phyloP scores from a whole-genome alignment of 2,329 filamentous ascomycete genomes.

The Dactylellina sp. region DNA sequence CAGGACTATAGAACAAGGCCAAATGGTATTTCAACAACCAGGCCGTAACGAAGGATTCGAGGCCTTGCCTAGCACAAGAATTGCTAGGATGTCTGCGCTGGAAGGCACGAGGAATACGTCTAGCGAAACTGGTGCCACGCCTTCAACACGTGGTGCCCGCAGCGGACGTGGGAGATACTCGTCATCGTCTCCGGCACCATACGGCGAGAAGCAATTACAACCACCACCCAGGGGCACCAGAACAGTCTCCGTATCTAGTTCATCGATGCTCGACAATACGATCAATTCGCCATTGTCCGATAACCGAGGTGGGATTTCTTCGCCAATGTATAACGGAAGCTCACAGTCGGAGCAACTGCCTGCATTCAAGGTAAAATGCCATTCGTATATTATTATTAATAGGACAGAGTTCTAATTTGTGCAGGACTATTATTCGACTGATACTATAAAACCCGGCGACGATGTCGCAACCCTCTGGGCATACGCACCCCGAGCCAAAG shows the following conservation, averaged over 20 bases:
- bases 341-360: conserved; percentile 94
- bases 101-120: conserved; percentile 71
- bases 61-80: conserved; percentile 84
- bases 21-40: conserved; percentile 61
- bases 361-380: conserved; percentile 77
- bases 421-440: conserved; percentile 91
- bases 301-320: conserved; percentile 80
- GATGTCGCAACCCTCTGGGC: conserved; percentile 94
- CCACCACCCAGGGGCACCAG: conserved; percentile 70
- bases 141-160: conserved; percentile 67
- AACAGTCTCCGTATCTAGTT: conserved; percentile 89
- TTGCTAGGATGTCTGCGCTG: conserved; percentile 94
- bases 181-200: conserved; percentile 46
- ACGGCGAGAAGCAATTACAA: conserved; percentile 57
- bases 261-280: conserved; percentile 78
- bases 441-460: conserved; percentile 92
- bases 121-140: conserved; percentile 44
- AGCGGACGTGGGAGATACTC: conserved; percentile 39
- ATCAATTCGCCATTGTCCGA: conserved; percentile 77
- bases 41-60: conserved; percentile 71
- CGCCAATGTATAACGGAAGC: conserved; percentile 82
- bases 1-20: conserved; percentile 63
- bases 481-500: conserved; percentile 90
- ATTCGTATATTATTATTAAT: not conserved
- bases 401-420: not conserved